Base-by-base conservation (phyloP, 371 early-diverging fungal genomes). In the Lichtheimia ramosa region DNA sequence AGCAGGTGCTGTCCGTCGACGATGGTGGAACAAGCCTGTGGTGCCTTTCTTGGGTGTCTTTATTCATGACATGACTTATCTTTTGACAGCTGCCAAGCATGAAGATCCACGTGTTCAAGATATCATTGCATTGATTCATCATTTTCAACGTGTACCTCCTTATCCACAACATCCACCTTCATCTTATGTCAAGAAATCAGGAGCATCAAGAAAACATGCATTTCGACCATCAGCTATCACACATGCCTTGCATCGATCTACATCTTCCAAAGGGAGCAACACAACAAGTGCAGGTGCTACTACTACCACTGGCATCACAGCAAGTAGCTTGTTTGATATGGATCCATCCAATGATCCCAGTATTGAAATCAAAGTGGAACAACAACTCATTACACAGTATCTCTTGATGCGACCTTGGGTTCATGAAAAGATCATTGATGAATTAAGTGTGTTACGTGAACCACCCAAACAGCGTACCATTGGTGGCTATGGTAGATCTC, bases 11-110 rank as follows among this genome's bases (percentile, higher is more conserved):
- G 34, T 34, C 6, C 34, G 34, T 34, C 34, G 34, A 8, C 48
- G 65, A 4, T 51, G 58, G 48, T 63, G 63, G 63, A 50, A 39
- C 39, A 66, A 63, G 43, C 89, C 92, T 5, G 79, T 79, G 54
- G 82, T 91, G 16, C 92, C 92, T 0, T 91, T 85, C 64, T 58
- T 91, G 21, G 90, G 92, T 18, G 77, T 87, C 5, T 85, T 86
- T 57, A 85, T 89, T 20, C 88, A 89, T 66, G 92, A 91, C 59
- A 77, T 84, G 52, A 89, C 90, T 2, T 91, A 91, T 64, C 65
- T 89, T 21, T 25, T 81, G 12, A 88, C 87, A 0, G 84, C 85
- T 2, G 79, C 78, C 56, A 87, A 89, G 59, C 69, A 67, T 43
- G 73, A 75, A 24, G 84, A 84, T 67, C 63, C 70, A 5, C 68